These are phyloP conservation scores for Naganishia cerealis DNA, from an alignment of 1,284 basidiomycete genomes.

Conservation along the genomic window DNA sequence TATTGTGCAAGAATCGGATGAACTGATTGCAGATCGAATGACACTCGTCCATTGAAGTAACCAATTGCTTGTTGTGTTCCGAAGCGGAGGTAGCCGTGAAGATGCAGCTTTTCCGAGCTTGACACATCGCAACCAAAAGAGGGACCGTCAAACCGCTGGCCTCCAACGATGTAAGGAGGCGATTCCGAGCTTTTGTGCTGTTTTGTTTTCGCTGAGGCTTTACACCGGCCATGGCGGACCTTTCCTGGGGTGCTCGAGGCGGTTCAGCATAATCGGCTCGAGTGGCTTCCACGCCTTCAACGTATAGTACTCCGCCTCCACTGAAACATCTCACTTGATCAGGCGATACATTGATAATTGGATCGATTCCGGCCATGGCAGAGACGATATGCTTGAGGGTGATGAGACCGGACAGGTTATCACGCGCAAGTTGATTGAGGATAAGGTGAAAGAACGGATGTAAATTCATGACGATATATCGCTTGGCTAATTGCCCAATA, in stretches of 20 bases:
- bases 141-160: constrained; percentile 73
- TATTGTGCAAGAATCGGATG: constrained; percentile 55
- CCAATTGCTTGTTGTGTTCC: constrained; percentile 76
- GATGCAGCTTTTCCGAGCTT: constrained; percentile 78
- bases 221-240: constrained; percentile 18
- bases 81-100: constrained; percentile 63
- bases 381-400: constrained; percentile 88
- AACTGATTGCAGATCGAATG: constrained; percentile 61
- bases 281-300: constrained; percentile 66
- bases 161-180: constrained; percentile 70
- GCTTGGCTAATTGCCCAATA: constrained; percentile 84
- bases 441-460: constrained; percentile 85
- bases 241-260: constrained; percentile 10
- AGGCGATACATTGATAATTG: constrained; percentile 82
- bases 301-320: constrained; percentile 80
- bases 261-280: constrained; percentile 48
- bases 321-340: constrained; percentile 84
- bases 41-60: constrained; percentile 76
- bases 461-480: constrained; percentile 75
- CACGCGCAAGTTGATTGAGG: constrained; percentile 80
- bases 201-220: constrained; percentile 26
- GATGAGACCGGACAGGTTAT: constrained; percentile 82
- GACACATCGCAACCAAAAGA: constrained; percentile 81
- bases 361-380: constrained; percentile 93
- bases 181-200: constrained; percentile 43